A percentile compares a stretch with the other conserved stretches of the same genome.
phyloP scores from a whole-genome alignment of 1,284 basidiomycete genomes.

The Fomes fomentarius region DNA sequence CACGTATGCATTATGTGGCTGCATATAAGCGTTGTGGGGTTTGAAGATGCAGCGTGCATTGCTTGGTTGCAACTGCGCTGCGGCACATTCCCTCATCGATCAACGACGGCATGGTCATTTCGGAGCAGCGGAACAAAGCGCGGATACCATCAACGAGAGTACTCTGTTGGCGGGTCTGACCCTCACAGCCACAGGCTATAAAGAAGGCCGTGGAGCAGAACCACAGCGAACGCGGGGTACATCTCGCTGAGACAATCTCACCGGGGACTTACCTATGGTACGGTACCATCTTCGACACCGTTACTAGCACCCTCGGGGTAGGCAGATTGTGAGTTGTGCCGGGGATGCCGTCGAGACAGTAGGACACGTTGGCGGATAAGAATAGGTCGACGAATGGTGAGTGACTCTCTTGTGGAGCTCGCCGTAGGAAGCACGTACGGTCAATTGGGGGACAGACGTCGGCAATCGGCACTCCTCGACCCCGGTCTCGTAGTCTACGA shows the following conservation, averaged over 20 bases:
- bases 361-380: constrained; percentile 15
- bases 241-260: constrained; percentile 8
- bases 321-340: background rate
- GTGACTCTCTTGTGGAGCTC: background rate
- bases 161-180: background rate
- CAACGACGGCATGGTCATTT: too few relatives aligned
- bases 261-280: background rate
- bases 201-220: background rate
- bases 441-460: background rate
- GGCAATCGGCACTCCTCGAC: background rate
- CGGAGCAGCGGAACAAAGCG: too few relatives aligned
- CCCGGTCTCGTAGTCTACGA: background rate
- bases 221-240: background rate
- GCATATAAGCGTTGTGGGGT: too few relatives aligned
- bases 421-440: background rate
- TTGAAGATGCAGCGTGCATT: too few relatives aligned
- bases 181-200: constrained; percentile 16
- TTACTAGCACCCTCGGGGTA: background rate
- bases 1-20: too few relatives aligned
- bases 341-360: constrained; percentile 6
- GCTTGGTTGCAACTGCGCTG: too few relatives aligned
- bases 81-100: too few relatives aligned
- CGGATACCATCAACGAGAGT: too few relatives aligned
- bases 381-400: constrained; percentile 8
- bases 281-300: constrained; percentile 1